Evolutionary conservation across 2,329 filamentous ascomycete genomes (phyloP).

Genomic region (Boeremia lycopersici): DNA sequence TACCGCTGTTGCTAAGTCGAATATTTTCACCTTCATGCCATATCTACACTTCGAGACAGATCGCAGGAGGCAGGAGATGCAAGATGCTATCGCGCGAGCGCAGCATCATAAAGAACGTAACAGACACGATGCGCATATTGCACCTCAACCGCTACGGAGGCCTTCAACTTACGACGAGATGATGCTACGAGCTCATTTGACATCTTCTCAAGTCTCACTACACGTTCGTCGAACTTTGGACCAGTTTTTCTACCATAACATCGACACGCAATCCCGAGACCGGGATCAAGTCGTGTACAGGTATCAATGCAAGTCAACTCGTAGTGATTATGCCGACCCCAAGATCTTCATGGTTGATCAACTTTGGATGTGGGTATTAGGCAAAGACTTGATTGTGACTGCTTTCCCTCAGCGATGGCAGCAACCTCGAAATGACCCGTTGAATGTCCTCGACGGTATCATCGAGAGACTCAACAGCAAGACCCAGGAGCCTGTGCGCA

Average conservation of each 20-base stretch:
- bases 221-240: slow-evolving; percentile 68
- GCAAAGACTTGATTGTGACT: slow-evolving; percentile 64
- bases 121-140: slow-evolving; percentile 20
- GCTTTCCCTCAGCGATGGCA: slow-evolving; percentile 65
- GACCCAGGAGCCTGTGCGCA: slow-evolving; percentile 63
- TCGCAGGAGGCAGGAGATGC: slow-evolving; percentile 61
- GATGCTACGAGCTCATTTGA: slow-evolving; percentile 57
- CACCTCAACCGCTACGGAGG: slow-evolving; percentile 28
- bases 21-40: slow-evolving; percentile 63
- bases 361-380: slow-evolving; percentile 69
- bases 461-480: slow-evolving; percentile 71
- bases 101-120: slow-evolving; percentile 30
- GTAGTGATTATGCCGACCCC: slow-evolving; percentile 51
- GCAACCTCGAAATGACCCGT: slow-evolving; percentile 65
- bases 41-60: slow-evolving; percentile 70
- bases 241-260: slow-evolving; percentile 70
- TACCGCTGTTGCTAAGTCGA: slow-evolving; percentile 38
- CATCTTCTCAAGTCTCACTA: slow-evolving; percentile 53
- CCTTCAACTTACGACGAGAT: slow-evolving; percentile 51
- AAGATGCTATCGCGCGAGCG: slow-evolving; percentile 56
- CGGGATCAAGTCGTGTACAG: slow-evolving; percentile 69
- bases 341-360: slow-evolving; percentile 74
- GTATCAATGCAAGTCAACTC: slow-evolving; percentile 54
- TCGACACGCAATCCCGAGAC: slow-evolving; percentile 65
- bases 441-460: slow-evolving; percentile 67